Evolutionary conservation across 2,329 filamentous ascomycete species (phyloP).

Genomic region (Periconia sp.): DNA sequence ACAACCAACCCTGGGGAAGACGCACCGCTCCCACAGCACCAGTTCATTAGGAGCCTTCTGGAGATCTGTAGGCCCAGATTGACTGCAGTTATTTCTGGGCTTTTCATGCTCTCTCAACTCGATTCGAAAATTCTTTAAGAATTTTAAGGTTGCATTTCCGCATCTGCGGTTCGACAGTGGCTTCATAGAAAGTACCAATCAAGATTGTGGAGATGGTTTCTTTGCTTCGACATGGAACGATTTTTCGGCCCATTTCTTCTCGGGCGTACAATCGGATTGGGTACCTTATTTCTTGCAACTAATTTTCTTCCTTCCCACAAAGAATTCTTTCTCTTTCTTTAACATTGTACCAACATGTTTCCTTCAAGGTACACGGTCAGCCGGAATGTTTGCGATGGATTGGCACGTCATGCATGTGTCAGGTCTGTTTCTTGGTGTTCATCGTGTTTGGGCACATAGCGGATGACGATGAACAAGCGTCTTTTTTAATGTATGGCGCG

Average conservation of each 20-base stretch:
- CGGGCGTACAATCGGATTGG: not conserved
- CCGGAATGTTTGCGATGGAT: not conserved
- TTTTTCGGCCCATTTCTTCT: not conserved
- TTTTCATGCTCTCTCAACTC: too few species aligned
- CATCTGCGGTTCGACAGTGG: too few species aligned
- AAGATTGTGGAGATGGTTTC: not conserved
- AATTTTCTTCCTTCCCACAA: constrained; percentile 5
- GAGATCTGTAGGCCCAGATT: not conserved
- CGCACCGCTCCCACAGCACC: constrained; percentile 23
- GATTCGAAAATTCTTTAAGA: too few species aligned
- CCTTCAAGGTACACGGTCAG: constrained; percentile 2
- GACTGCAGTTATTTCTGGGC: too few species aligned
- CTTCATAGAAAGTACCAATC: too few species aligned
- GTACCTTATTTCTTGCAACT: constrained; percentile 14
- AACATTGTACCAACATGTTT: constrained; percentile 10
- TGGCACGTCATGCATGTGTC: too few species aligned
- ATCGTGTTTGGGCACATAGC: too few species aligned
- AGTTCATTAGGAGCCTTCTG: constrained; percentile 18
- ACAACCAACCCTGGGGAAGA: constrained; percentile 26
- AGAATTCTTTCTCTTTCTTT: constrained; percentile 1
- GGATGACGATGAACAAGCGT: too few species aligned
- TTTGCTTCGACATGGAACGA: not conserved
- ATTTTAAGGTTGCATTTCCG: too few species aligned
- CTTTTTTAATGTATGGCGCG: too few species aligned
- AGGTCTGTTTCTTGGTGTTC: too few species aligned